Base-by-base conservation (phyloP, 352 stramenopile species). In the Pelagophyceae sp. region DNA sequence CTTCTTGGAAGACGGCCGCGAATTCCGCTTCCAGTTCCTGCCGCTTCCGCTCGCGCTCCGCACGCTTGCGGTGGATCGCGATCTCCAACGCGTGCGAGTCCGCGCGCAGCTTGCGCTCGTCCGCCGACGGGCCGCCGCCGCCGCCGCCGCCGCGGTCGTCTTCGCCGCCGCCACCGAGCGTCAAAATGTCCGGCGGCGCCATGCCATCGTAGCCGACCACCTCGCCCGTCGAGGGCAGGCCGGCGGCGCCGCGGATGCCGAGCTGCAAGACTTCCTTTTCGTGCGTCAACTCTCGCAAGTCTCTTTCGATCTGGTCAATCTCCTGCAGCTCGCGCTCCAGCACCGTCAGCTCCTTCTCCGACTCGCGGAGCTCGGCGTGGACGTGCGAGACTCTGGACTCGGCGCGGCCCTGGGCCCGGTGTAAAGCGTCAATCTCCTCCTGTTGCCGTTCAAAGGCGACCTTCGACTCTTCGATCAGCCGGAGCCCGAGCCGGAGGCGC, bases 391-490 rank as follows among this genome's bases (percentile, higher is more conserved):
- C 89, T 72, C 94, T 88, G 2, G 82, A 82, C 82, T 97, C 93
- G 2, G 92, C 90, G 1, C 83, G 79, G 76, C 96, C 91, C 80
- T 97, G 92, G 25, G 91, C 90, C 0, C 91, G 87, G 77, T 97
- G 91, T 25, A 97, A 80, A 19, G 90, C 91, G 63, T 97, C 91
- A 37, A 97, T 90, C 77, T 97, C 92, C 75, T 86, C 89, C 78
- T 96, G 92, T 78, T 97, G 92, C 15, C 89, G 83, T 76, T 95
- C 89, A 79, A 97, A 96, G 0, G 91, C 92, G 40, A 91, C 87
- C 78, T 97, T 97, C 1, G 90, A 94, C 51, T 93, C 91, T 79
- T 97, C 92, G 67, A 97, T 96, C 72, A 97, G 86, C 64, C 90
- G 80, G 11, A 97, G 79, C 1, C 93, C 93, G 37, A 97, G 84